Evolutionary conservation across 495 filamentous ascomycete genomes (phyloP).

Genomic region (Tuber indicum): DNA sequence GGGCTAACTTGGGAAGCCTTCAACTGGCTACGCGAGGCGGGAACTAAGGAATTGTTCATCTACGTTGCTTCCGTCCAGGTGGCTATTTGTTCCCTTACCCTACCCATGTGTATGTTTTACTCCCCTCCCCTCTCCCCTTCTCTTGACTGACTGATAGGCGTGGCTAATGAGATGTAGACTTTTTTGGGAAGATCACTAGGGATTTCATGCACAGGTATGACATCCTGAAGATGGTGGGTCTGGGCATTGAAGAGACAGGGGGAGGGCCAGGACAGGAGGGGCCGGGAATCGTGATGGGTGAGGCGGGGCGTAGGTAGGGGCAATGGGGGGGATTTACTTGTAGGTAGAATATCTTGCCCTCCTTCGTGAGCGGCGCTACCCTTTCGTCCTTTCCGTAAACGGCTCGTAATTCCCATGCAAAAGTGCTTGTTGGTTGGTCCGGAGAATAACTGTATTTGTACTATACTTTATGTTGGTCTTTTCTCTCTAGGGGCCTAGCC

Average conservation of each 20-base stretch:
- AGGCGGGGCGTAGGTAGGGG: neutral
- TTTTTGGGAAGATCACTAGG: constrained; percentile 73
- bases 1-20: constrained; percentile 75
- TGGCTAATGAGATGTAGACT: constrained; percentile 49
- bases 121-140: neutral
- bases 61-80: constrained; percentile 67
- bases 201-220: constrained; percentile 65
- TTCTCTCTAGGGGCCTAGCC: neutral
- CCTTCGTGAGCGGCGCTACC: neutral
- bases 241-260: neutral
- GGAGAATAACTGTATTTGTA: neutral
- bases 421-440: neutral
- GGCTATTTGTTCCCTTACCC: constrained; percentile 35
- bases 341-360: neutral
- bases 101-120: constrained; percentile 37
- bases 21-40: constrained; percentile 61
- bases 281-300: neutral
- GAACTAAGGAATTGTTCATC: constrained; percentile 60
- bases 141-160: neutral
- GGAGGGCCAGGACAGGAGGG: neutral
- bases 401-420: neutral
- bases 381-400: neutral
- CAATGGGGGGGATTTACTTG: neutral
- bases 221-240: constrained; percentile 53
- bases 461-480: neutral